Evolutionary conservation across 495 filamentous ascomycete genomes (phyloP).

Genomic region (Penicillium flavigenum): DNA sequence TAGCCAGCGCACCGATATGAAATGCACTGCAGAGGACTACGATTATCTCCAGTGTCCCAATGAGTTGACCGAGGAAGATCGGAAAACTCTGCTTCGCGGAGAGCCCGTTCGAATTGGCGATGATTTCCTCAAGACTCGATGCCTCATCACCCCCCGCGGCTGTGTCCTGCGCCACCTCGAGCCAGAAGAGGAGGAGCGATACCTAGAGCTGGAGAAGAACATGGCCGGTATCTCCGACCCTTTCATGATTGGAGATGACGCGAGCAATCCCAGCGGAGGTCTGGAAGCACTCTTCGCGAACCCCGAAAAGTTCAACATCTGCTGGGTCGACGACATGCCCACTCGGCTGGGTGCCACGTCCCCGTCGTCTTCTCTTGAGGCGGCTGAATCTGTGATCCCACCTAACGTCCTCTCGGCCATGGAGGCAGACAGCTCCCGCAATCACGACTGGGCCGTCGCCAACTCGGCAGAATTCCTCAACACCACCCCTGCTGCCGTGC

Average conservation of each 20-base stretch:
- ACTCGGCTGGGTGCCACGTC: conserved; percentile 28
- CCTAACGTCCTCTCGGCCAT: conserved; percentile 46
- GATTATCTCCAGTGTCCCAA: conserved; percentile 38
- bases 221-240: conserved; percentile 40
- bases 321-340: conserved; percentile 41
- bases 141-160: conserved; percentile 74
- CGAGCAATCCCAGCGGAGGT: conserved; percentile 43
- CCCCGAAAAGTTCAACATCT: conserved; percentile 45
- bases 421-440: conserved; percentile 46
- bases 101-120: conserved; percentile 39
- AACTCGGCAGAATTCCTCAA: conserved; percentile 46
- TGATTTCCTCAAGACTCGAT: conserved; percentile 44
- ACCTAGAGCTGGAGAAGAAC: conserved; percentile 68
- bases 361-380: conserved; percentile 24
- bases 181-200: conserved; percentile 72
- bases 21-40: conserved; percentile 47
- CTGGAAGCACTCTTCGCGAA: conserved; percentile 46
- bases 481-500: conserved; percentile 44
- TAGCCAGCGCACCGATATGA: conserved; percentile 53
- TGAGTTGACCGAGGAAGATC: conserved; percentile 42
- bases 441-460: conserved; percentile 45
- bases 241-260: conserved; percentile 39
- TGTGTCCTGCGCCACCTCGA: conserved; percentile 74
- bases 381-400: conserved; percentile 28
- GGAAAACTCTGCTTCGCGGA: conserved; percentile 42